Conservation (phyloP, 768 basidiomycete genomes). For the Trametes elegans region DNA sequence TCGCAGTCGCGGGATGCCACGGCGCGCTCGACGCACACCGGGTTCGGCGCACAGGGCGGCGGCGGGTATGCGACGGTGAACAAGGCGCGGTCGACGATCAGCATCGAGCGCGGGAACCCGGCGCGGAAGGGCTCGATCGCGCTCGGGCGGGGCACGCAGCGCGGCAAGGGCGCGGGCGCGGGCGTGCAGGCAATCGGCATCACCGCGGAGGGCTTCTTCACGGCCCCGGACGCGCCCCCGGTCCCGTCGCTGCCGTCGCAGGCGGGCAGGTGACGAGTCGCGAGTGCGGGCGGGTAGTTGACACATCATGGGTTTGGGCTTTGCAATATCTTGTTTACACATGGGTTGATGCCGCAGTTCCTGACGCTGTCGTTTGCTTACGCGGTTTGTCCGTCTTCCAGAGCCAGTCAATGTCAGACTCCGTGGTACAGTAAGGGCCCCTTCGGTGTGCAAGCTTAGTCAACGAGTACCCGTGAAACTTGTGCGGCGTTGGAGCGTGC, state of each 20-base stretch:
- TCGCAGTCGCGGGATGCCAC: slow-evolving; percentile 25
- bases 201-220: slow-evolving; percentile 78
- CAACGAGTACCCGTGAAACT: no score
- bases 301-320: not conserved
- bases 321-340: not conserved
- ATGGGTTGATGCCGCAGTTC: no score
- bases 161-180: slow-evolving; percentile 63
- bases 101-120: slow-evolving; percentile 50
- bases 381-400: no score
- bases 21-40: slow-evolving; percentile 38
- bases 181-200: slow-evolving; percentile 75
- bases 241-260: slow-evolving; percentile 27
- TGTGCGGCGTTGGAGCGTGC: no score
- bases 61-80: slow-evolving; percentile 37
- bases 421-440: no score
- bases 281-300: not conserved
- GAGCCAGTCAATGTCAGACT: no score
- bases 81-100: slow-evolving; percentile 57
- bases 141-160: slow-evolving; percentile 57
- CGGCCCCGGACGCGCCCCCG: slow-evolving; percentile 43
- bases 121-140: slow-evolving; percentile 57
- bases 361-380: no score
- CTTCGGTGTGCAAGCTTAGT: no score
- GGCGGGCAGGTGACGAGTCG: slow-evolving; percentile 7
- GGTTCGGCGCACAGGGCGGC: slow-evolving; percentile 25